Evolutionary conservation across 2,329 filamentous ascomycete species (phyloP), one percentile per base, ranked within the genome.

Genomic region (Teratosphaeria pseudoeucalypti): DNA sequence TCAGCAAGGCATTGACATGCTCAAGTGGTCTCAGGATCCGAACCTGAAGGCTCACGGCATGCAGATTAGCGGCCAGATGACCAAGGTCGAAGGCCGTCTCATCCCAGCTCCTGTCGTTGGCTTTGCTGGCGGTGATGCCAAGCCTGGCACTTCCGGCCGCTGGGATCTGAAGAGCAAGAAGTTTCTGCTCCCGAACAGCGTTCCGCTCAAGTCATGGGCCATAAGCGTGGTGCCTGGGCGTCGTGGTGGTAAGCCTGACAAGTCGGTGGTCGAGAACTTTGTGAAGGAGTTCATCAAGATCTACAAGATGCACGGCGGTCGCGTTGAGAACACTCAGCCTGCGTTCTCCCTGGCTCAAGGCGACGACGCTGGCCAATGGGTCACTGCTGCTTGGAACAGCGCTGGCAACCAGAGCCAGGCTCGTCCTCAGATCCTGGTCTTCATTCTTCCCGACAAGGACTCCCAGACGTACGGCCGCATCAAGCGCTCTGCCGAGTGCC

Each of bases 401-500:
- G 81, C 81, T 2, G 82, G 82, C 2, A 79, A 81, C 26, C 72
- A 79, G 11, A 79, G 77, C 67, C 78, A 83, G 9, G 68, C 71
- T 0, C 78, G 81, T 0, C 89, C 92, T 0, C 86, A 94, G 70
- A 82, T 99, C 3, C 72, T 99, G 9, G 82, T 97, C 66, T 87
- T 92, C 66, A 80, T 97, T 11, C 79, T 96, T 1, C 81, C 81
- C 0, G 83, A 85, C 70, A 88, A 87, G 69, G 87, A 90, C 63
- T 77, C 83, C 0, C 83, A 85, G 14, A 79, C 84, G 0, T 99
- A 99, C 67, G 85, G 89, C 57, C 85, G 89, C 0, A 82, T 97
- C 72, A 99, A 99, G 83, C 92, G 92, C 75, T 89, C 84, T 29
- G 87, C 85, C 62, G 94, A 99, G 66, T 92, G 89, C 69, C 86